Percentiles rank a stretch among this genome's conserved stretches.
Conservation (phyloP, 208 protist species). For the Leishmania lainsoni region DNA sequence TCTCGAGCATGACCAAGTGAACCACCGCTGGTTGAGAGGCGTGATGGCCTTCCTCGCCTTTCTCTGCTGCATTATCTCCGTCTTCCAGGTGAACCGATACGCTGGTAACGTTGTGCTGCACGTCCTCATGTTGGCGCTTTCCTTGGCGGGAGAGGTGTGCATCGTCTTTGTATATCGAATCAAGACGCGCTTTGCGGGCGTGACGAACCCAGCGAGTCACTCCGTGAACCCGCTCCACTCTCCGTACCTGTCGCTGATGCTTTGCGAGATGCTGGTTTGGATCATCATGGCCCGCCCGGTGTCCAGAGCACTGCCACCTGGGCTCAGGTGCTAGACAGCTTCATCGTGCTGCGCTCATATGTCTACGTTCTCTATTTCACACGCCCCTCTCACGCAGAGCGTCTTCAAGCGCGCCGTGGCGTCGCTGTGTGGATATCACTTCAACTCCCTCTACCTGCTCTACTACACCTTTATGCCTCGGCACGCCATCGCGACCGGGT, state of each 20-base stretch:
- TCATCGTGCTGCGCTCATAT: conserved; percentile 71
- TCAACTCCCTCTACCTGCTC: conserved; percentile 45
- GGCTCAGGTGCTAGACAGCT: conserved; percentile 50
- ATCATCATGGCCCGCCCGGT: conserved; percentile 60
- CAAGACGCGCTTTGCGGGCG: conserved; percentile 57
- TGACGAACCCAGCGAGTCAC: conserved; percentile 41
- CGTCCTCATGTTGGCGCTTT: conserved; percentile 50
- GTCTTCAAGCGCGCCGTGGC: conserved; percentile 57
- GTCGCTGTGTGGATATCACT: conserved; percentile 47
- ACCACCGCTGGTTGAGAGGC: conserved; percentile 54
- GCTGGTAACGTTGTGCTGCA: conserved; percentile 44
- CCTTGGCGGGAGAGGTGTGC: conserved; percentile 51
- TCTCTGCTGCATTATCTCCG: conserved; percentile 49
- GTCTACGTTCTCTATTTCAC: conserved; percentile 60
- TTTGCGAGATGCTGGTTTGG: conserved; percentile 73
- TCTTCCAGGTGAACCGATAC: conserved; percentile 48
- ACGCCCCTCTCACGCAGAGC: conserved; percentile 31
- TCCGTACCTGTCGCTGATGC: conserved; percentile 37
- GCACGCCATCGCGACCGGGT: conserved; percentile 22
- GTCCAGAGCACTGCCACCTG: conserved; percentile 23
- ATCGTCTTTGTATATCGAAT: conserved; percentile 57
- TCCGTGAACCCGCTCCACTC: conserved; percentile 59
- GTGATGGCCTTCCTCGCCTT: conserved; percentile 60
- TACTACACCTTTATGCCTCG: conserved; percentile 36
- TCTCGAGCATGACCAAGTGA: conserved; percentile 44